Evolutionary conservation across 345 rosid species (phyloP).

Genomic region (Rubroshorea leprosula): DNA sequence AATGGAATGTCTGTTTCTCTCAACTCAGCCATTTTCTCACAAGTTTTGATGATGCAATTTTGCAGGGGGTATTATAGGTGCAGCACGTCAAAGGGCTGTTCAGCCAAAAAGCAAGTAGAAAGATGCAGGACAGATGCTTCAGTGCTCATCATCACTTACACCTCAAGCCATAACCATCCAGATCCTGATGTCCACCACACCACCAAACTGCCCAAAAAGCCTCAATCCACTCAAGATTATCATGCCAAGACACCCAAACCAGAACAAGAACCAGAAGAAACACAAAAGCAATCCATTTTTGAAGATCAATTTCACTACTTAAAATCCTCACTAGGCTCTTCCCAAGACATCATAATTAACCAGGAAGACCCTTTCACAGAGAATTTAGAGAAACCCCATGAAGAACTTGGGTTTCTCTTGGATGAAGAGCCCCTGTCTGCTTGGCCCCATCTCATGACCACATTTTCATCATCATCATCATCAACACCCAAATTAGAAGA

Average conservation of each 20-base stretch:
- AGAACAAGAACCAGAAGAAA: constrained; percentile 17
- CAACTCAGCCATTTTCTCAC: not conserved
- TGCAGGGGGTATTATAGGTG: constrained; percentile 69
- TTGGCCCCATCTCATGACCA: constrained; percentile 18
- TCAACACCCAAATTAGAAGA: constrained; percentile 34
- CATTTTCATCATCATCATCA: constrained; percentile 22
- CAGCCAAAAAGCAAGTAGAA: constrained; percentile 69
- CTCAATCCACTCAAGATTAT: constrained; percentile 8
- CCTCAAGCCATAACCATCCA: constrained; percentile 59
- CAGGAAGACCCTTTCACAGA: constrained; percentile 32
- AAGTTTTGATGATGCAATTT: not conserved
- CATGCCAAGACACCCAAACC: constrained; percentile 7
- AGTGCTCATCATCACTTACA: constrained; percentile 55
- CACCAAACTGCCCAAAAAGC: constrained; percentile 28
- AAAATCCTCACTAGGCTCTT: constrained; percentile 25
- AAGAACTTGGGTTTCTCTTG: constrained; percentile 29
- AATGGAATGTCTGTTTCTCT: not conserved
- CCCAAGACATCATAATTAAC: constrained; percentile 32
- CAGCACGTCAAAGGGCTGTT: constrained; percentile 71
- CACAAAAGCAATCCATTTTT: constrained; percentile 7
- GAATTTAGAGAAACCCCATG: constrained; percentile 21
- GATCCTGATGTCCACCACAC: constrained; percentile 29
- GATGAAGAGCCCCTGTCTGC: constrained; percentile 43
- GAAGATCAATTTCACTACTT: constrained; percentile 41
- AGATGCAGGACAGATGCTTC: constrained; percentile 66